Evolutionary conservation across 208 protist species (phyloP), one percentile per base, ranked within the genome.

Genomic region (Blastocrithidia nonstop): DNA sequence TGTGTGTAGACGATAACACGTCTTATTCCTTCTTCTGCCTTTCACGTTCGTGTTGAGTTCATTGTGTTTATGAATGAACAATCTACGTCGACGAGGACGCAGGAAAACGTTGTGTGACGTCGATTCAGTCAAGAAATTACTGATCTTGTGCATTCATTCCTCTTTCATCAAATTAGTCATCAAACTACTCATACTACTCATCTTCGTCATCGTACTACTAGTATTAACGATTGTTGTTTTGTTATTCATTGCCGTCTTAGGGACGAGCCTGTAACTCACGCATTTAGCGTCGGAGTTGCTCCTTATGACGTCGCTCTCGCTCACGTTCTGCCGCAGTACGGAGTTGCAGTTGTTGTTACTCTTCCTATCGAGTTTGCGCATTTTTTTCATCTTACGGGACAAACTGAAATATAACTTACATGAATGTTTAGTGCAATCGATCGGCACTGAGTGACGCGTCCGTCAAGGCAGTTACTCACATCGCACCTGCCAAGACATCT

Each of bases 81-180:
- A n/a, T 35, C 11, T n/a, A n/a, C 29, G 29, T 35, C n/a, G n/a
- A n/a, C n/a, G n/a, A n/a, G n/a, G n/a, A n/a, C n/a, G n/a, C n/a
- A n/a, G n/a, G n/a, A n/a, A n/a, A n/a, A n/a, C n/a, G 29, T n/a
- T 35, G 29, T 35, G 29, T 35, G 11, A 53, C 55, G 24, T 84
- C 61, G 37, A 89, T 85, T 75, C 80, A 89, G 6, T 47, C 48
- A 17, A 85, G 52, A 53, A 89, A 85, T 51, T 77, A 74, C 33
- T 58, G 43, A n/a, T 70, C 57, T 11, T 53, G 40, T 9, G 56
- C 33, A 13, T 69, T 58, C 13, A 46, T 50, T 20, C 48, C 41
- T n/a, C 59, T 44, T 4, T 47, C 56, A 3, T 56, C 66, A 4
- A 55, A 60, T 8, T 69, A 63, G 7, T 71, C 67, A 19, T 67